A percentile compares a stretch with the other conserved stretches of the same genome.
These are phyloP conservation scores for Astragalus membranaceus DNA, from an alignment of 306 rosid genomes.

Conservation along the genomic window DNA sequence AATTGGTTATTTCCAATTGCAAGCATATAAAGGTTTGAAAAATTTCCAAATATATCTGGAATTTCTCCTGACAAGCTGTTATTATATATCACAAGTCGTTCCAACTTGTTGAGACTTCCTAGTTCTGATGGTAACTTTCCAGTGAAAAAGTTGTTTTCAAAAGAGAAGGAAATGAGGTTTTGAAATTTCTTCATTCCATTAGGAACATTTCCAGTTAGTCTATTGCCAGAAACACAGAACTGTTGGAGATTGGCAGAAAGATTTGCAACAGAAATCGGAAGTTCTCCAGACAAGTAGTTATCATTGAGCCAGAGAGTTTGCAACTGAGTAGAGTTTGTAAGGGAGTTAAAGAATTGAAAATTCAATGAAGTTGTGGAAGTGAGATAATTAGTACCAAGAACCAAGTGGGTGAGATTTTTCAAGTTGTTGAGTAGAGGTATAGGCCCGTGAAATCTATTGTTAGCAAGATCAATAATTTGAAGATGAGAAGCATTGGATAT, in stretches of 20 bases:
- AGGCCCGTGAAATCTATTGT: constrained; percentile 22
- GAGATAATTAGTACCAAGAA: constrained; percentile 9
- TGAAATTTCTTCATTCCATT: constrained; percentile 17
- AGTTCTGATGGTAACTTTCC: constrained; percentile 33
- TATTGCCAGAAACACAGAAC: constrained; percentile 26
- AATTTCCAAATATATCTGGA: constrained; percentile 40
- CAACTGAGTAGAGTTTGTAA: constrained; percentile 16
- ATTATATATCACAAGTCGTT: not conserved
- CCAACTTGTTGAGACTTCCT: constrained; percentile 16
- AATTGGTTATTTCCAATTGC: constrained; percentile 14
- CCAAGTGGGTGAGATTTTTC: constrained; percentile 4
- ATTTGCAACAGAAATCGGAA: constrained; percentile 30
- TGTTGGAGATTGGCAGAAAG: constrained; percentile 21
- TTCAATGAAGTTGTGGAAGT: constrained; percentile 24
- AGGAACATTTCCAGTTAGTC: constrained; percentile 26
- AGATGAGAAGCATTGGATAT: constrained; percentile 34
- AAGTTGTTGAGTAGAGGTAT: constrained; percentile 23
- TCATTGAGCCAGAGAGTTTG: not conserved
- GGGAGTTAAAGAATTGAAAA: constrained; percentile 25
- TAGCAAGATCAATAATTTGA: constrained; percentile 11
- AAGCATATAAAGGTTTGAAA: not conserved
- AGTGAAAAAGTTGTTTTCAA: constrained; percentile 19
- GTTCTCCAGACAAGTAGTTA: constrained; percentile 29
- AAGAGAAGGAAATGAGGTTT: constrained; percentile 24
- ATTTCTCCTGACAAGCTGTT: constrained; percentile 36